Evolutionary conservation across 768 basidiomycete species (phyloP), one percentile per base, ranked within the genome.

Genomic region (Chiua virens): DNA sequence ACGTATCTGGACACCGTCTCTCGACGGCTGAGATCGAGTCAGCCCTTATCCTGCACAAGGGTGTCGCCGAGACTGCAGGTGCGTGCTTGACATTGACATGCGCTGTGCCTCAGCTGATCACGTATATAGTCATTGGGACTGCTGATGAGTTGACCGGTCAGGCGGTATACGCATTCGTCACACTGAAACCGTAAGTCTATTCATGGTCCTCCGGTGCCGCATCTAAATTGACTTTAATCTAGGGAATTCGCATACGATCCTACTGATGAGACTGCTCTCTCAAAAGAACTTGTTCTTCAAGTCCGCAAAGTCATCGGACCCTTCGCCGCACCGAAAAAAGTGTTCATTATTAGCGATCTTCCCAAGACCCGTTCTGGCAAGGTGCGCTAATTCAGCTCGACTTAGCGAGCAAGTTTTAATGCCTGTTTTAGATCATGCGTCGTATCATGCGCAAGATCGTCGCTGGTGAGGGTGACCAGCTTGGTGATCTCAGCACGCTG

Each of bases 11-110:
- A 2, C 96, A 99, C 71, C 87, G 96, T 61, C 76, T 99, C 47
- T 95, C 92, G 38, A 99, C 96, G 4, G 96, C 96, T 48, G 96
- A 98, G 74, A 97, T 99, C 53, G 96, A 99, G 74, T 93, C 91
- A 3, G 95, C 96, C 8, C 79, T 99, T 40, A 97, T 99, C 70
- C 72, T 91, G 63, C 95, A 98, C 77, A 82, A 83, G 62, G 96
- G 96, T 50, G 93, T 98, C 27, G 94, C 96, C 7, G 96, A 98
- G 78, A 93, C 96, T 8, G 95, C 95, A 34, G 82, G 78, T 79
- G 47, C 17, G 74, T 48, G 21, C 32, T 28, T 20, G 25, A 50
- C 27, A 14, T 42, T 25, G n/a, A 25, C 35, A 18, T 42, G 15
- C 40, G 3, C 27, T 42, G 30, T 23, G 35, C 18, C 38, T 38